phyloP scores from a whole-genome alignment of 768 basidiomycete genomes.

The Mycena latifolia region DNA sequence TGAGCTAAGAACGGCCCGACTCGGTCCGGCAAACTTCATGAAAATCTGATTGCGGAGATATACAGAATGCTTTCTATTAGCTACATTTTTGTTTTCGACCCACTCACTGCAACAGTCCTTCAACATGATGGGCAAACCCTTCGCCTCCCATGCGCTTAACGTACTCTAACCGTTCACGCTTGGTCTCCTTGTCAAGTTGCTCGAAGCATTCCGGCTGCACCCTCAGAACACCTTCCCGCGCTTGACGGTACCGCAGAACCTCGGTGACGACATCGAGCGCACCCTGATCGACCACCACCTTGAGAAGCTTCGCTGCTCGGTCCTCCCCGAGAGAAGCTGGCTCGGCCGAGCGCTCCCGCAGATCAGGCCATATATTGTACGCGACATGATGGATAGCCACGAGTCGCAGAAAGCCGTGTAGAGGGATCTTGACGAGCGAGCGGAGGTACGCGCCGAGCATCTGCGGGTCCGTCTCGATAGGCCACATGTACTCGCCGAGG shows the following conservation, averaged over 20 bases:
- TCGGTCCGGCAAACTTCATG: too few relatives aligned
- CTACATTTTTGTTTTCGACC: conserved; percentile 4
- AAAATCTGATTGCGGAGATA: neutral
- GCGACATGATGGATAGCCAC: conserved; percentile 87
- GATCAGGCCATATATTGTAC: conserved; percentile 78
- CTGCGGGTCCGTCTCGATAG: conserved; percentile 72
- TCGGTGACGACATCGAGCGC: conserved; percentile 60
- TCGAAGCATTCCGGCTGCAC: conserved; percentile 66
- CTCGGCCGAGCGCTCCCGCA: conserved; percentile 50
- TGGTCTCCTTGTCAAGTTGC: conserved; percentile 40
- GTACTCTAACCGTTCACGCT: conserved; percentile 23
- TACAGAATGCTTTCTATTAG: neutral
- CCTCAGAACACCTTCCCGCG: conserved; percentile 46
- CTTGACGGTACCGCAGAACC: conserved; percentile 71
- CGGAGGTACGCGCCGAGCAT: conserved; percentile 75
- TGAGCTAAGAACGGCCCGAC: too few relatives aligned
- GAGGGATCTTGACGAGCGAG: conserved; percentile 58
- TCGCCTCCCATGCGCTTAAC: conserved; percentile 23
- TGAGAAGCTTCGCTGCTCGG: conserved; percentile 60
- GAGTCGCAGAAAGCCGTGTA: conserved; percentile 71
- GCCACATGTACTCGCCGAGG: conserved; percentile 76
- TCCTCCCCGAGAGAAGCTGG: conserved; percentile 45
- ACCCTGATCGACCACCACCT: conserved; percentile 65
- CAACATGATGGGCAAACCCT: conserved; percentile 7
- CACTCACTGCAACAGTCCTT: conserved; percentile 19